Evolutionary conservation across 768 basidiomycete genomes (phyloP), one percentile per base, ranked within the genome.

Genomic region (Naganishia vaughanmartiniae): DNA sequence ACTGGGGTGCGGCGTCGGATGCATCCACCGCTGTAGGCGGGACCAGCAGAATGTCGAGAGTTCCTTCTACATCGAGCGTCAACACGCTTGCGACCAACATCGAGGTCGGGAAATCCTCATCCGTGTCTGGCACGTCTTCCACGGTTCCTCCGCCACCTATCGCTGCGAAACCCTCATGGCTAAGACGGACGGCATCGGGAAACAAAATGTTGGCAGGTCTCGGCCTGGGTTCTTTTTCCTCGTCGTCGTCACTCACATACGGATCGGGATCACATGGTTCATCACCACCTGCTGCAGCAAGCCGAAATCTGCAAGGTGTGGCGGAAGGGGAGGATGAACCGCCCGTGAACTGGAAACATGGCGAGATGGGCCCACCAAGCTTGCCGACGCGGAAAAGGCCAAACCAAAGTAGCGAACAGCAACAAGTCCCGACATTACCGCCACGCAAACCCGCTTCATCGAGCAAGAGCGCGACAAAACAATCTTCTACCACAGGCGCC

Each of bases 121-220:
- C 48, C 48, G 48, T 26, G 48, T n/a, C 48, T n/a, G 24, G 48
- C 6, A 7, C 48, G 39, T 24, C 57, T 15, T 12, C 30, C 30
- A 28, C 36, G n/a, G 60, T 45, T 15, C 60, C 60, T 14, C 68
- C 71, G 55, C 70, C 70, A 12, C 67, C 58, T 5, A 55, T 66
- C 12, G 67, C 71, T 1, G 48, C 71, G 7, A 72, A 72, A 57
- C 71, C 71, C 9, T 28, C 60, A 28, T 72, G 71, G 71, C 45
- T 72, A 28, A 69, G 68, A 56, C 46, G 71, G 14, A 72, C 71
- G 14, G 67, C 71, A 14, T 68, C 66, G 6, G 67, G 67, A 6
- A 45, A 46, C 53, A 72, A 72, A 42, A 54, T 54, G n/a, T 31
- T 72, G 11, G 67, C 71, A 4, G 69, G 58, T 31, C 60, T 63